Evolutionary conservation across 169 alveolate genomes (phyloP), one percentile per base, ranked within the genome.

Genomic region (Haemoproteus tartakovskyi): DNA sequence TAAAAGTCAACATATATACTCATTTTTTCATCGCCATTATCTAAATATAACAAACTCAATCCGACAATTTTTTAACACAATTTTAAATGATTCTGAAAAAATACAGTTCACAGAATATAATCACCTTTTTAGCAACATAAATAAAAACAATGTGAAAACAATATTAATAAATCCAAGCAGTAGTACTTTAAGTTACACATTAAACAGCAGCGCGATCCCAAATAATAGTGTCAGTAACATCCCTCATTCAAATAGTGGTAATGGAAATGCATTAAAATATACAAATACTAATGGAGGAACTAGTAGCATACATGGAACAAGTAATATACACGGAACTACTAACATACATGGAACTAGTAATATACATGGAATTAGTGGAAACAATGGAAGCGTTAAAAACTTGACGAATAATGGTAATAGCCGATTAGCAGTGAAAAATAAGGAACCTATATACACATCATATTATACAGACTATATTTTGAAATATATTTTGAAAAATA

Each of bases 401-500:
- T 9, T 9, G 9, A 33, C 43, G 5, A 60, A 61, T n/a, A 30
- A 12, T 4, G 16, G 5, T 1, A 61, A 41, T 18, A 41, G 46
- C 2, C n/a, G n/a, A n/a, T n/a, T n/a, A n/a, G n/a, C n/a, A n/a
- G n/a, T n/a, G n/a, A n/a, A n/a, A n/a, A n/a, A n/a, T n/a, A n/a
- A n/a, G n/a, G n/a, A n/a, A n/a, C n/a, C n/a, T n/a, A 21, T 56
- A 30, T 45, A 70, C 11, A 56, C 74, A 30, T 33, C 57, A 9
- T 70, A 54, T 43, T 70, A 70, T 16, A 54, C 52, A 43, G 84
- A 70, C 18, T 70, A 56, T 36, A 54, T 70, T 9, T 56, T 70
- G 84, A 56, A 56, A 18, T 70, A 54, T 56, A n/a, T 70, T 8
- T 24, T 70, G 2, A 70, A 70, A 70, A 70, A 70, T 43, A 54